Evolutionary conservation across 2,329 filamentous ascomycete species (phyloP).

Genomic region (Alternaria tenuissima): DNA sequence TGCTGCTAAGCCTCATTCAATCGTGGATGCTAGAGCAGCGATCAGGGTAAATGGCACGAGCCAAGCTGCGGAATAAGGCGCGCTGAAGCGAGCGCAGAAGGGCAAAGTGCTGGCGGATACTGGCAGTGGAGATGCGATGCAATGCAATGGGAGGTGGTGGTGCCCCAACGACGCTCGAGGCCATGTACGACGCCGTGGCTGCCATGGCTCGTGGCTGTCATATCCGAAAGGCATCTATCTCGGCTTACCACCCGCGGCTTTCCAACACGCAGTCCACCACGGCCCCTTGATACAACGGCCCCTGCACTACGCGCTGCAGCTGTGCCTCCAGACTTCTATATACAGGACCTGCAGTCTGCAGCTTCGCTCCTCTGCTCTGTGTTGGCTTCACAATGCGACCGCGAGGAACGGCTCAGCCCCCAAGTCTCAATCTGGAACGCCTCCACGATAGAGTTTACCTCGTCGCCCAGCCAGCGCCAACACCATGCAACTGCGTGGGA

Average conservation of each 20-base stretch:
- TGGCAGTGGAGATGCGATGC: constrained; percentile 1
- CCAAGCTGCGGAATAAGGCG: constrained; percentile 14
- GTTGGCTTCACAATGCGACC: neutral
- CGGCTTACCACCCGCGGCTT: constrained; percentile 2
- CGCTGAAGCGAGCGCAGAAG: constrained; percentile 7
- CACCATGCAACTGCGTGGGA: neutral
- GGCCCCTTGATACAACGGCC: constrained; percentile 11
- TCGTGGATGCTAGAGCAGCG: constrained; percentile 11
- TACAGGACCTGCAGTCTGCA: neutral
- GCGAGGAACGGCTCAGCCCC: neutral
- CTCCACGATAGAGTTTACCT: constrained; percentile 4
- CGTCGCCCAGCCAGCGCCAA: constrained; percentile 9
- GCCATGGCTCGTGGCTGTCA: constrained; percentile 6
- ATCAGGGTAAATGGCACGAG: constrained; percentile 18
- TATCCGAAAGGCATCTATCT: neutral
- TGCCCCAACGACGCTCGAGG: constrained; percentile 3
- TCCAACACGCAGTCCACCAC: neutral
- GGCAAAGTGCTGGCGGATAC: neutral
- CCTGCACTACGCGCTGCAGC: constrained; percentile 10
- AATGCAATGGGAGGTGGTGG: constrained; percentile 1
- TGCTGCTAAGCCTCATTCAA: constrained; percentile 21
- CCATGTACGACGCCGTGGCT: constrained; percentile 1
- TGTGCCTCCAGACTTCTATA: constrained; percentile 11
- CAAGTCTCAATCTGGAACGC: constrained; percentile 3
- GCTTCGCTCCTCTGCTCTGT: neutral